These are phyloP conservation scores for Urtica urens DNA, from an alignment of 306 rosid species.

Conservation along the genomic window DNA sequence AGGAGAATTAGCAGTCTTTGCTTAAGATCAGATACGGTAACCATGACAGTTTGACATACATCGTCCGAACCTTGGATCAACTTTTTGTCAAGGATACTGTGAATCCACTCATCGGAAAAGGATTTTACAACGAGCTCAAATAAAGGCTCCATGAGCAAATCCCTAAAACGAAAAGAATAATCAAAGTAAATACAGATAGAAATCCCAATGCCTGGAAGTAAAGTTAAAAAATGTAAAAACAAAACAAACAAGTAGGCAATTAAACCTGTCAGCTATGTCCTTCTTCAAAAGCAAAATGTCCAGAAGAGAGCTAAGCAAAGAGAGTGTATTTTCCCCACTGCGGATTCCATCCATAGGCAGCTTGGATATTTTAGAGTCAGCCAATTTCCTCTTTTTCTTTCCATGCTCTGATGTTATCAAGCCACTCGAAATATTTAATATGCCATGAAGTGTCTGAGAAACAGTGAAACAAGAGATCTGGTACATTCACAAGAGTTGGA, in stretches of 20 bases:
- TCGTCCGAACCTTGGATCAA: slow-evolving; percentile 16
- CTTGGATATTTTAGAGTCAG: slow-evolving; percentile 22
- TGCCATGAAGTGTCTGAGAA: slow-evolving; percentile 38
- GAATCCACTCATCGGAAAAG: slow-evolving; percentile 46
- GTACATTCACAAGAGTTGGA: slow-evolving; percentile 18
- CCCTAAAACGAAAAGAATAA: slow-evolving; percentile 36
- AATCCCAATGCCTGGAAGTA: not conserved
- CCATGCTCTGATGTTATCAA: slow-evolving; percentile 21
- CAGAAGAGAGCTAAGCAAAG: slow-evolving; percentile 58
- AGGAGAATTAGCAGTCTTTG: slow-evolving; percentile 68
- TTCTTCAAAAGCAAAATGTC: slow-evolving; percentile 76
- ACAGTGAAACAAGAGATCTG: slow-evolving; percentile 53
- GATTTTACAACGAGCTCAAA: slow-evolving; percentile 47
- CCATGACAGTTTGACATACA: slow-evolving; percentile 23
- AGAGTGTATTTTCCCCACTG: slow-evolving; percentile 30
- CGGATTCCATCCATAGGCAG: slow-evolving; percentile 19
- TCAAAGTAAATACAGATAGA: slow-evolving; percentile 8
- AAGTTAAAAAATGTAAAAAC: not conserved
- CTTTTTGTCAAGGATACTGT: slow-evolving; percentile 21
- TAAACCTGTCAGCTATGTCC: slow-evolving; percentile 55
- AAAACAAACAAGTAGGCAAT: slow-evolving; percentile 1
- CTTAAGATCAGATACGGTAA: slow-evolving; percentile 39
- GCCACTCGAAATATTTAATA: slow-evolving; percentile 24
- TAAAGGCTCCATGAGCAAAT: slow-evolving; percentile 53
- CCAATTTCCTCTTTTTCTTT: slow-evolving; percentile 48